A percentile compares a stretch with the other conserved stretches of the same genome.
Evolutionary conservation across 257 asterid species (phyloP).

Genomic region (Datura wrightii): DNA sequence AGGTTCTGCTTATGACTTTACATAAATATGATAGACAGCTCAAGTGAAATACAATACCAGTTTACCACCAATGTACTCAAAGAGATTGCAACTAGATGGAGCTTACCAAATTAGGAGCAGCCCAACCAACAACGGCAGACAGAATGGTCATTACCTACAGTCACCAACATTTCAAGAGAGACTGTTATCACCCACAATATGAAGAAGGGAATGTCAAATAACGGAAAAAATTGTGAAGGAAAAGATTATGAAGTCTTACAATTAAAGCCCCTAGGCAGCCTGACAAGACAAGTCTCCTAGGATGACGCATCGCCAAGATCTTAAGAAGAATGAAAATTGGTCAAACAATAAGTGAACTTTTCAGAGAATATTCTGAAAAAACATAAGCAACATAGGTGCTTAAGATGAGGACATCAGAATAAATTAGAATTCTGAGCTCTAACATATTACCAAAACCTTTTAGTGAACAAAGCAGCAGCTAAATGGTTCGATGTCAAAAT

Average conservation of each 20-base stretch:
- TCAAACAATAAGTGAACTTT: not conserved
- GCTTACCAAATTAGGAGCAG: conserved; percentile 89
- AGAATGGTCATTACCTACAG: conserved; percentile 90
- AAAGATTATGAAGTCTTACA: conserved; percentile 56
- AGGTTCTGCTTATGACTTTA: not conserved
- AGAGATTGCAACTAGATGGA: conserved; percentile 26
- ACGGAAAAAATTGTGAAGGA: not conserved
- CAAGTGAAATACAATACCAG: not conserved
- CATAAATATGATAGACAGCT: not conserved
- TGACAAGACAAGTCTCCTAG: conserved; percentile 84
- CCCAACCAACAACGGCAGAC: conserved; percentile 97
- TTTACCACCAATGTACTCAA: not conserved
- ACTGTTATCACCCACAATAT: not conserved
- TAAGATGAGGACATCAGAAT: conserved; percentile 16
- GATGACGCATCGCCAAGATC: conserved; percentile 99
- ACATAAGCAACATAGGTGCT: not conserved
- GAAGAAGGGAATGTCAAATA: not conserved
- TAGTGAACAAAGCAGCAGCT: not conserved
- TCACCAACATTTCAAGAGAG: not conserved
- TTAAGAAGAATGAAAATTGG: conserved; percentile 34
- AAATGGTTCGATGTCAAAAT: not conserved
- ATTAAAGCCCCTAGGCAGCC: conserved; percentile 95
- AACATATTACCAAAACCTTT: not conserved
- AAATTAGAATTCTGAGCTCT: not conserved
- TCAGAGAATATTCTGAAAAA: not conserved